Conservation (phyloP, 306 rosid species). For the Cicer judaicum region DNA sequence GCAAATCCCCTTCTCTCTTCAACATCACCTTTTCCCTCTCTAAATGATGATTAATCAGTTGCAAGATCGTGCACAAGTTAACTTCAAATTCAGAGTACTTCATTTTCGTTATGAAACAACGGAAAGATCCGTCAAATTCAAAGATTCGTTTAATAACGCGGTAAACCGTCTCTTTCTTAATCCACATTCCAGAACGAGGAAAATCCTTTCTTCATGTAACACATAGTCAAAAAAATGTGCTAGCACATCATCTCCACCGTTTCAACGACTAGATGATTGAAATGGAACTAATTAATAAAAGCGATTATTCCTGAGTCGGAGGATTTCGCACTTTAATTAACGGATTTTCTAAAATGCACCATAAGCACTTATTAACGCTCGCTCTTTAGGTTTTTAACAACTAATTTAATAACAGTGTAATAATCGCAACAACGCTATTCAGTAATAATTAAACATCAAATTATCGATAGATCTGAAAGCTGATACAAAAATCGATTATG, state of each 20-base stretch:
- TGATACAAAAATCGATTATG: constrained; percentile 28
- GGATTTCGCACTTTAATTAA: not conserved
- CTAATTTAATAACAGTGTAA: not conserved
- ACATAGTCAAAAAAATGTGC: no score
- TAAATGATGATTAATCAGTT: not conserved
- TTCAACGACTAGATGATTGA: no score
- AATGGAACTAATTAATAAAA: not conserved
- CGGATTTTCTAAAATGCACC: not conserved
- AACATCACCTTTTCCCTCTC: not conserved
- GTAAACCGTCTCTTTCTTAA: no score
- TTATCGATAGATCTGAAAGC: constrained; percentile 15
- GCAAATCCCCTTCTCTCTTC: not conserved
- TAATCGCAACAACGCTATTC: not conserved
- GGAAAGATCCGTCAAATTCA: not conserved
- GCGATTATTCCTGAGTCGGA: not conserved
- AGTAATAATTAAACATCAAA: not conserved
- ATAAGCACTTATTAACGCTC: constrained; percentile 26
- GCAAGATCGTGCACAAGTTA: not conserved
- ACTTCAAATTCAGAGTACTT: not conserved
- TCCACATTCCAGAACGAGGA: not conserved
- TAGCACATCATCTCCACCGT: no score
- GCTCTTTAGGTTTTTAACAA: not conserved
- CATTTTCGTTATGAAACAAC: not conserved
- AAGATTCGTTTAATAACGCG: not conserved
- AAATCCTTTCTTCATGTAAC: no score